Evolutionary conservation across 352 stramenopile species (phyloP), one percentile per base, ranked within the genome.

Genomic region (Globisporangium paddicum): DNA sequence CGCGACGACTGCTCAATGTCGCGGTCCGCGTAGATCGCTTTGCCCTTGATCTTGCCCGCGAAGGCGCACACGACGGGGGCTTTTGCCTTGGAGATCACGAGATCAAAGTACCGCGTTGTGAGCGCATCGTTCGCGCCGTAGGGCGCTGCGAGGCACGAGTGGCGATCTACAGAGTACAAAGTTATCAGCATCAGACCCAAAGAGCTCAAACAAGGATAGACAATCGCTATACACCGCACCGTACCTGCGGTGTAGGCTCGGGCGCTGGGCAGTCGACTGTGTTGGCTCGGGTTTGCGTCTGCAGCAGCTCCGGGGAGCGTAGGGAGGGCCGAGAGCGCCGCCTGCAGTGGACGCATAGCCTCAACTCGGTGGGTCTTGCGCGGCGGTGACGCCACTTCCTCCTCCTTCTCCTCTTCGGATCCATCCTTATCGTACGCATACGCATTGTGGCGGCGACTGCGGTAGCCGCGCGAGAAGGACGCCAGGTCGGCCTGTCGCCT

Each of bases 1-100:
- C 65, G 60, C 6, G 66, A 71, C 25, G 71, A 58, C 44, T 71
- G 73, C 19, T 71, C 64, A 19, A 91, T 52, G n/a, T 82, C 70
- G 34, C 40, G 40, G 38, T 82, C 69, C 9, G 79, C 77, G 68
- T 85, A 89, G 58, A 89, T 87, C 42, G 82, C 79, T 38, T 91
- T 91, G 53, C 82, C 82, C 53, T 89, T 91, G 49, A 82, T 58
- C 21, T 71, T 69, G 8, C 80, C 79, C 8, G 78, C 78, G 35
- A 72, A 79, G 1, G 72, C 77, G 30, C 71, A 89, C 8, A 84
- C 64, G 13, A 90, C 81, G 0, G 81, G 81, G 1, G 81, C 81
- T 7, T 84, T 78, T 23, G 68, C 68, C 41, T 86, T 82, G 28
- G 70, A 81, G 55, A 90, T 89, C 40, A 78, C 66, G 23, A 85